phyloP scores from a whole-genome alignment of 2,329 filamentous ascomycete species.

The Plectosphaerella plurivora region DNA sequence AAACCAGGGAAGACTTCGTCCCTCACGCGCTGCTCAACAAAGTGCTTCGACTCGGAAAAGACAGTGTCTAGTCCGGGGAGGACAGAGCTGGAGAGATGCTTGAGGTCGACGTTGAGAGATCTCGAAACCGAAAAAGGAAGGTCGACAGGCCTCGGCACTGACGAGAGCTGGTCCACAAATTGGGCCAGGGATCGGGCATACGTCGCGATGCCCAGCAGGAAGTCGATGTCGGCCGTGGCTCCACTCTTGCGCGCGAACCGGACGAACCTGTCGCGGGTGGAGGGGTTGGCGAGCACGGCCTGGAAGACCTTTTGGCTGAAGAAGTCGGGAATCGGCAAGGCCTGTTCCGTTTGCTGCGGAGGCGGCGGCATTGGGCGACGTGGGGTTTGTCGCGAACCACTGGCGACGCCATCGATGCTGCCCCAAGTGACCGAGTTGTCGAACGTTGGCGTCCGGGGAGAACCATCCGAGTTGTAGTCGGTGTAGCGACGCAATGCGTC shows the following conservation, averaged over 20 bases:
- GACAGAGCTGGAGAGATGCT: slow-evolving; percentile 35
- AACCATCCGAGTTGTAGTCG: slow-evolving; percentile 37
- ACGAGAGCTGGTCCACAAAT: slow-evolving; percentile 30
- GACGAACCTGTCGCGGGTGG: slow-evolving; percentile 39
- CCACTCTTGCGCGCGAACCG: slow-evolving; percentile 43
- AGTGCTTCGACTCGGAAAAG: slow-evolving; percentile 35
- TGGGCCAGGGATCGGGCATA: slow-evolving; percentile 40
- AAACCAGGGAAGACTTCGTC: slow-evolving; percentile 47
- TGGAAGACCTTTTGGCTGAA: slow-evolving; percentile 45
- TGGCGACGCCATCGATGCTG: slow-evolving; percentile 13
- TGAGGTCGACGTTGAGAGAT: slow-evolving; percentile 40
- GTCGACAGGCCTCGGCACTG: slow-evolving; percentile 36
- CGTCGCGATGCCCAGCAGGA: slow-evolving; percentile 44
- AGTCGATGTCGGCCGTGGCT: slow-evolving; percentile 46
- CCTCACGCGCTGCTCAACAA: slow-evolving; percentile 38
- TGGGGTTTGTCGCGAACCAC: slow-evolving; percentile 5
- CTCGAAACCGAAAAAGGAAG: slow-evolving; percentile 34
- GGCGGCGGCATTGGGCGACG: neutral
- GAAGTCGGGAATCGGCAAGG: slow-evolving; percentile 36
- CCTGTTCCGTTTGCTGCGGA: slow-evolving; percentile 5
- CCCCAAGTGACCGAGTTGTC: slow-evolving; percentile 8
- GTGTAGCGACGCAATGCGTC: slow-evolving; percentile 39
- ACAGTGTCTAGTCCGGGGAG: slow-evolving; percentile 41
- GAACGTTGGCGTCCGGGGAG: slow-evolving; percentile 19
- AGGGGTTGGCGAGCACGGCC: slow-evolving; percentile 43